phyloP scores from a whole-genome alignment of 192 early-diverging fungal species.

The Coemansia reversa region DNA sequence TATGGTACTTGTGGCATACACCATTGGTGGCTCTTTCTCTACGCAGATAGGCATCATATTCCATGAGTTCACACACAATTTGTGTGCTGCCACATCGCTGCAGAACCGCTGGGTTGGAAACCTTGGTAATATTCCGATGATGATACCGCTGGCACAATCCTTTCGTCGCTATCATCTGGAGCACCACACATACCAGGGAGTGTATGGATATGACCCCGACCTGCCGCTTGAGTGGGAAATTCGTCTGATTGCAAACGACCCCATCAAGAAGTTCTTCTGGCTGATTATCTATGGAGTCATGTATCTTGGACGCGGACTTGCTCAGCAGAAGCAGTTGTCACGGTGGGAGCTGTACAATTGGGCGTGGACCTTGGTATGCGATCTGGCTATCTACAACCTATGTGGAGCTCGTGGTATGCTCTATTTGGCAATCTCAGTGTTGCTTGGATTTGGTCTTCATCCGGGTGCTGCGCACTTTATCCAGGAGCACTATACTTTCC shows the following conservation, averaged over 20 bases:
- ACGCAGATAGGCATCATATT: constrained; percentile 82
- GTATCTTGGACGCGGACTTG: constrained; percentile 72
- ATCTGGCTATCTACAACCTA: constrained; percentile 55
- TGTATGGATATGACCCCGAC: constrained; percentile 91
- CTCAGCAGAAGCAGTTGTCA: constrained; percentile 60
- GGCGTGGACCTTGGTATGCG: constrained; percentile 61
- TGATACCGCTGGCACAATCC: constrained; percentile 74
- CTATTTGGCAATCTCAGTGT: constrained; percentile 68
- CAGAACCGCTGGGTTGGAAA: constrained; percentile 77
- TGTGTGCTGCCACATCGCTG: constrained; percentile 69
- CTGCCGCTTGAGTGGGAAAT: constrained; percentile 85
- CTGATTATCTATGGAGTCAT: constrained; percentile 78
- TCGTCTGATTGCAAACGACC: constrained; percentile 67
- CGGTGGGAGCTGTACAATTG: constrained; percentile 75
- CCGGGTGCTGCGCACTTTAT: constrained; percentile 94
- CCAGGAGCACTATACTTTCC: constrained; percentile 94
- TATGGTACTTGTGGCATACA: constrained; percentile 64
- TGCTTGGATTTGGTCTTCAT: constrained; percentile 85
- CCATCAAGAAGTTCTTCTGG: constrained; percentile 69
- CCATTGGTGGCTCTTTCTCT: constrained; percentile 80
- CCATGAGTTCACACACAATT: constrained; percentile 89
- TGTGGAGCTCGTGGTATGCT: constrained; percentile 56
- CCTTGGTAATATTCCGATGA: constrained; percentile 87
- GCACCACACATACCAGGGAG: constrained; percentile 95
- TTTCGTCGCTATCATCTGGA: constrained; percentile 90